Base-by-base conservation (phyloP, 1,284 basidiomycete genomes). In the Rhodotorula mucilaginosa region DNA sequence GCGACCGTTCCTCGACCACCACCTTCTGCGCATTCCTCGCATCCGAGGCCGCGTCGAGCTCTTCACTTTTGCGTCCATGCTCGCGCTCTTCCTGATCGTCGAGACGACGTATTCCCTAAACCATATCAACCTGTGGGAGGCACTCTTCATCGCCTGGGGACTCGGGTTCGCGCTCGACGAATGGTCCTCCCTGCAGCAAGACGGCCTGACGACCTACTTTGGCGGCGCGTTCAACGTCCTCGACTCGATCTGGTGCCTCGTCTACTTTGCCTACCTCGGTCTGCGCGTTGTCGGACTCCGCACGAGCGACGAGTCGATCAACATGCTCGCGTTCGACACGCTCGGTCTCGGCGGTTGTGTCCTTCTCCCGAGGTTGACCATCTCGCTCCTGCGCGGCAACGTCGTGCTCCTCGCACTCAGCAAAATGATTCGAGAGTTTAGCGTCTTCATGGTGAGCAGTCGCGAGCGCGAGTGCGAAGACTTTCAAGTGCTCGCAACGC, bases 111-210 rank as follows among this genome's bases (percentile, higher is more conserved):
- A 74, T 23, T 60, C 66, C 2, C 60, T 67, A 19, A 21, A 39
- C 0, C 57, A 39, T 15, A 52, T 79, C 51, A 73, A 71, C 54
- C 10, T 64, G 18, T 64, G 63, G 49, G 78, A 79, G 60, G 65
- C 51, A 6, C 67, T 76, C 56, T 79, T 78, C 70, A 70, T 76
- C 57, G 21, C 74, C 23, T 78, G 67, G 64, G 57, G 62, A 8
- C 23, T 74, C 59, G 78, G 78, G 1, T 79, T 78, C 70, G 68
- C 72, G 3, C 71, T 79, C 64, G 78, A 78, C 71, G 78, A 79
- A 62, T 69, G 67, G 19, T 65, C 69, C 5, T 62, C 72, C 3
- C 48, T 75, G 5, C 61, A 52, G 3, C 69, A 73, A 51, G 69
- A 75, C 57, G 75, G 74, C 39, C 44, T 69, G 16, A 61, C 68